phyloP scores from a whole-genome alignment of 106 monocot species.

The Iris macrosiphon region DNA sequence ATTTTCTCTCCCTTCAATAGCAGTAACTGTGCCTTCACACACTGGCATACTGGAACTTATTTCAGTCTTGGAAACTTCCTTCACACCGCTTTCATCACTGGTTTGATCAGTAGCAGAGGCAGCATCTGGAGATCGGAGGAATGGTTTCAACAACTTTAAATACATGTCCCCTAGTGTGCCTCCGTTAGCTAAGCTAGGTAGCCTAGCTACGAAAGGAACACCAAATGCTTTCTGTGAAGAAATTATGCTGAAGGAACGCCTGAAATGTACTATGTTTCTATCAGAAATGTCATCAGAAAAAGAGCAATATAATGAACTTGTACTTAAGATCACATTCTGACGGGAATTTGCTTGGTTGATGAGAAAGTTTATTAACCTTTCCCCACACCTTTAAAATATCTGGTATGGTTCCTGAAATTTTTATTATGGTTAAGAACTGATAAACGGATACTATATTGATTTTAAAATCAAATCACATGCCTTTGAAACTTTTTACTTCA shows the following conservation, averaged over 20 bases:
- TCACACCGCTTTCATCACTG: conserved; percentile 2
- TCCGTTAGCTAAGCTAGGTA: conserved; percentile 35
- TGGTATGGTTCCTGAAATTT: too few relatives aligned
- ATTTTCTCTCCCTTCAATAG: conserved; percentile 12
- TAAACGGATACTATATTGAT: neutral
- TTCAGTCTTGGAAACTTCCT: conserved; percentile 14
- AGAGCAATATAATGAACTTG: neutral
- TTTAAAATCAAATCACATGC: too few relatives aligned
- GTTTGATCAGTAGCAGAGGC: conserved; percentile 12
- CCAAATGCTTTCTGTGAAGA: too few relatives aligned
- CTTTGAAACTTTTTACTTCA: too few relatives aligned
- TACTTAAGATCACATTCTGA: neutral
- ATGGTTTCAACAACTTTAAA: conserved; percentile 61
- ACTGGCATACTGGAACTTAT: conserved; percentile 1
- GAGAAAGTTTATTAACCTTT: neutral
- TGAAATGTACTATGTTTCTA: too few relatives aligned
- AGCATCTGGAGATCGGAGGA: conserved; percentile 19
- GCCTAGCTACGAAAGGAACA: too few relatives aligned
- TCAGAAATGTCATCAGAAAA: neutral
- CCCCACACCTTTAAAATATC: neutral
- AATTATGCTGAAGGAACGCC: too few relatives aligned
- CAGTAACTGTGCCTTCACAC: conserved; percentile 10
- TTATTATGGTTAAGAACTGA: neutral
- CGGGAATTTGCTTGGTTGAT: neutral
- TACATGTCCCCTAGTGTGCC: conserved; percentile 32